Percentiles rank a stretch among this genome's conserved stretches.
These are phyloP conservation scores for Phyllosticta citrichinensis DNA, from an alignment of 2,329 filamentous ascomycete species.

Conservation along the genomic window DNA sequence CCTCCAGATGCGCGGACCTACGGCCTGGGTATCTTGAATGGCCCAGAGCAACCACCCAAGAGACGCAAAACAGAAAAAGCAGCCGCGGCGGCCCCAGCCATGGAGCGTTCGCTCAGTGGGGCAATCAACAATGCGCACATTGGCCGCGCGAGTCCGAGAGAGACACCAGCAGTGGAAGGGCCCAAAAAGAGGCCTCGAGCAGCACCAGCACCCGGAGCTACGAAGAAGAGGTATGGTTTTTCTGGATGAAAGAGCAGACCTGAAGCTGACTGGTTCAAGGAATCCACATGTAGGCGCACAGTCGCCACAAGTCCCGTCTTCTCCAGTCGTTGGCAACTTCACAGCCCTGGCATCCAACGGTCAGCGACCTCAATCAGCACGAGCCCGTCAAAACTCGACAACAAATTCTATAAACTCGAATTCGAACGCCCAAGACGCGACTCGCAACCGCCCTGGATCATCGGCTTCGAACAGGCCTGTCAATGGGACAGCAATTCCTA, in stretches of 20 bases:
- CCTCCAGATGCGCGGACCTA: slow-evolving; percentile 34
- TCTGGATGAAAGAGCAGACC: neutral
- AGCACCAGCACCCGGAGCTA: slow-evolving; percentile 52
- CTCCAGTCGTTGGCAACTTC: slow-evolving; percentile 61
- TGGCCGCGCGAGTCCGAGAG: slow-evolving; percentile 51
- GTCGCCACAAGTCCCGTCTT: slow-evolving; percentile 64
- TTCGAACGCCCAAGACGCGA: slow-evolving; percentile 42
- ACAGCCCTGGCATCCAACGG: slow-evolving; percentile 44
- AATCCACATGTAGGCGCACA: slow-evolving; percentile 41
- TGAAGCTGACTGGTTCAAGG: neutral
- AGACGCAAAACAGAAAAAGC: slow-evolving; percentile 70
- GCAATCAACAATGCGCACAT: slow-evolving; percentile 39
- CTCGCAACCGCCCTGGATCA: slow-evolving; percentile 23
- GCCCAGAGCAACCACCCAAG: slow-evolving; percentile 51
- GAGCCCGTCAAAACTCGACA: slow-evolving; percentile 63
- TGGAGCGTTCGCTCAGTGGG: slow-evolving; percentile 60
- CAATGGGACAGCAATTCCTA: neutral
- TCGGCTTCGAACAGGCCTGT: slow-evolving; percentile 23
- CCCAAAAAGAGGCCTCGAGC: slow-evolving; percentile 64
- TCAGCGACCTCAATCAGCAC: slow-evolving; percentile 56
- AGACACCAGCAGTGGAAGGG: slow-evolving; percentile 55
- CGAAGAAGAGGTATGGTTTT: slow-evolving; percentile 63
- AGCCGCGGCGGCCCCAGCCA: slow-evolving; percentile 32
- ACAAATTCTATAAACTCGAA: slow-evolving; percentile 35
- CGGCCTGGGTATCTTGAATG: slow-evolving; percentile 57